A percentile compares a stretch with the other conserved stretches of the same genome.
Conservation (phyloP, 2,329 filamentous ascomycete genomes). For the Exophiala alcalophila region DNA sequence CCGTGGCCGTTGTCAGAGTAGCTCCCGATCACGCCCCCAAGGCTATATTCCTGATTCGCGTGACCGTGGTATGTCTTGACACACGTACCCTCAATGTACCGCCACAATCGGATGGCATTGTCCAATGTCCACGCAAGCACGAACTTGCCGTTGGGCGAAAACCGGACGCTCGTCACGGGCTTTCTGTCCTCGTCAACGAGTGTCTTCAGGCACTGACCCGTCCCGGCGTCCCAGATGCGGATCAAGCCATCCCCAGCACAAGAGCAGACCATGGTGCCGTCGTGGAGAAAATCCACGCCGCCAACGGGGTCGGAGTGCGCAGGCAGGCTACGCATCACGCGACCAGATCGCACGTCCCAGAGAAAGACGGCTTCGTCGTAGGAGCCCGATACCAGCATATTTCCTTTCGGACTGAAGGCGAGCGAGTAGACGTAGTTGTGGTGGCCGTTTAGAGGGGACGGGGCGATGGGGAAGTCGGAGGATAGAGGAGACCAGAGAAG, state of each 20-base stretch:
- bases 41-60: constrained; percentile 74
- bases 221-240: constrained; percentile 92
- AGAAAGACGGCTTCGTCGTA: constrained; percentile 97
- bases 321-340: constrained; percentile 83
- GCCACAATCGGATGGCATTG: constrained; percentile 86
- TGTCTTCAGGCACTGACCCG: constrained; percentile 90
- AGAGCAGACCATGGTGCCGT: constrained; percentile 87
- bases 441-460: constrained; percentile 68
- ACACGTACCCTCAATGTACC: constrained; percentile 85
- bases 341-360: constrained; percentile 88
- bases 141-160: constrained; percentile 90
- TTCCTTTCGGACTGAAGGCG: constrained; percentile 95
- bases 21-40: constrained; percentile 79
- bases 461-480: constrained; percentile 52
- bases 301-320: constrained; percentile 94
- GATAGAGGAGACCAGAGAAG: constrained; percentile 76
- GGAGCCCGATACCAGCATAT: constrained; percentile 90
- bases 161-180: constrained; percentile 81
- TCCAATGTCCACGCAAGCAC: constrained; percentile 91
- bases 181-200: constrained; percentile 96
- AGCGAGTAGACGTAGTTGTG: constrained; percentile 95
- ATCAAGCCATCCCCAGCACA: constrained; percentile 90
- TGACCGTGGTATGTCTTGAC: constrained; percentile 98
- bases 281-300: constrained; percentile 87
- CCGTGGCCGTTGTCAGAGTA: constrained; percentile 43